A percentile compares a stretch with the other conserved stretches of the same genome.
phyloP scores from a whole-genome alignment of 2,329 filamentous ascomycete species.

The Monosporascus cannonballus region DNA sequence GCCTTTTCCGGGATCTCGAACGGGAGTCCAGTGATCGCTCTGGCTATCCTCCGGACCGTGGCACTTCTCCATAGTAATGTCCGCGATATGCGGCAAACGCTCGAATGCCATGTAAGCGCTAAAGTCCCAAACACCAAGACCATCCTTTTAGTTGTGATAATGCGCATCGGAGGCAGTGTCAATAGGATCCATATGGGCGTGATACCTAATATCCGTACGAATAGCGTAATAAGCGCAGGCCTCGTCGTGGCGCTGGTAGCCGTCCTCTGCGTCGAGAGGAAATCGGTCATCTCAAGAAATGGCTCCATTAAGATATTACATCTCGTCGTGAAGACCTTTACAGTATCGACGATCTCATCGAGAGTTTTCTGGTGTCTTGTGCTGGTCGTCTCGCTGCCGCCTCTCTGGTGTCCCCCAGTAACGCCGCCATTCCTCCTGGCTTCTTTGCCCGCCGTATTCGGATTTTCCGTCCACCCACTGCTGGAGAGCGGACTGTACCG shows the following conservation, averaged over 20 bases:
- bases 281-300: constrained; percentile 82
- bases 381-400: constrained; percentile 51
- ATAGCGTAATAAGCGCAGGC: constrained; percentile 82
- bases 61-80: constrained; percentile 87
- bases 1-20: constrained; percentile 49
- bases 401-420: constrained; percentile 33
- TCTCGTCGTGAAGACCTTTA: constrained; percentile 83
- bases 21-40: constrained; percentile 72
- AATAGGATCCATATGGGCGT: constrained; percentile 83
- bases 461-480: constrained; percentile 60
- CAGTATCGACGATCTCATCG: constrained; percentile 92
- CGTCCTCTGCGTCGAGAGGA: constrained; percentile 83
- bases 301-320: constrained; percentile 92
- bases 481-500: constrained; percentile 87
- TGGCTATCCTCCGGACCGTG: constrained; percentile 61
- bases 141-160: constrained; percentile 82
- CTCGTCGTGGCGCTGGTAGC: constrained; percentile 87
- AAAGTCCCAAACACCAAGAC: constrained; percentile 82
- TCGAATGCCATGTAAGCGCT: constrained; percentile 85
- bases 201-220: constrained; percentile 81
- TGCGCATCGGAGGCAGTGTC: constrained; percentile 72
- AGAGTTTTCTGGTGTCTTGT: constrained; percentile 86
- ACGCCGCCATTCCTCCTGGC: constrained; percentile 28
- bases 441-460: constrained; percentile 15
- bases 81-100: constrained; percentile 76